A percentile compares a stretch with the other conserved stretches of the same genome.
These are phyloP conservation scores for Fusarium austroafricanum DNA, from an alignment of 2,329 filamentous ascomycete genomes.

Conservation along the genomic window DNA sequence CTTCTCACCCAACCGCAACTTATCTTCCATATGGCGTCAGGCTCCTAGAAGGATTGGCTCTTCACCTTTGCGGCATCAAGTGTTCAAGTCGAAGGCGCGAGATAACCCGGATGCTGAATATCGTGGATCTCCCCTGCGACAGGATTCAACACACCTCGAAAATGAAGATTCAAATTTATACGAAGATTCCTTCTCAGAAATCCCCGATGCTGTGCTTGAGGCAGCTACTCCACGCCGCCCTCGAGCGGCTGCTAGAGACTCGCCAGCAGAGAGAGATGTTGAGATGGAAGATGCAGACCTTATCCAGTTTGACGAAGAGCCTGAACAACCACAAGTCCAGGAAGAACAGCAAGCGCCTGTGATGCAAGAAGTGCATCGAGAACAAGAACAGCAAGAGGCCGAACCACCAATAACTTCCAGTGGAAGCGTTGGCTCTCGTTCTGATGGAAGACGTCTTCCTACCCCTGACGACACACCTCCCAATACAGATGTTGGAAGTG, in stretches of 20 bases:
- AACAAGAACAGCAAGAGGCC: slow-evolving; percentile 23
- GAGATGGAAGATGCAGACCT: slow-evolving; percentile 25
- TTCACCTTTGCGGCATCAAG: slow-evolving; percentile 50
- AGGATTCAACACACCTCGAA: slow-evolving; percentile 23
- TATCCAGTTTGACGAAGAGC: slow-evolving; percentile 16
- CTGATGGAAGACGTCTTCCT: slow-evolving; percentile 59
- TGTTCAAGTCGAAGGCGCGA: slow-evolving; percentile 48
- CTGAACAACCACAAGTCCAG: neutral
- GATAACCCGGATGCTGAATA: slow-evolving; percentile 35
- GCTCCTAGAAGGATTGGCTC: slow-evolving; percentile 51
- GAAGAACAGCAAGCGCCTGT: slow-evolving; percentile 8
- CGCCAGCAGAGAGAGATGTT: slow-evolving; percentile 12
- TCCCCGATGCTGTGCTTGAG: slow-evolving; percentile 62
- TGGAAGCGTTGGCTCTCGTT: slow-evolving; percentile 51
- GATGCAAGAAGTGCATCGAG: slow-evolving; percentile 21
- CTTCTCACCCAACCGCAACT: slow-evolving; percentile 39
- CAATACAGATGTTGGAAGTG: slow-evolving; percentile 45
- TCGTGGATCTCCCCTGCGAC: slow-evolving; percentile 12
- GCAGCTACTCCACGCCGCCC: slow-evolving; percentile 59
- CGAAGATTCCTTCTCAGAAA: slow-evolving; percentile 69
- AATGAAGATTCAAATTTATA: slow-evolving; percentile 54
- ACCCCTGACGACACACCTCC: slow-evolving; percentile 66
- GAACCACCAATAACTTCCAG: slow-evolving; percentile 42
- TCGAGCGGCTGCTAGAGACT: neutral
- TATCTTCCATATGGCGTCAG: slow-evolving; percentile 48